These are phyloP conservation scores for Saturnispora galanensis DNA, from an alignment of 805 yeast species.

Conservation along the genomic window DNA sequence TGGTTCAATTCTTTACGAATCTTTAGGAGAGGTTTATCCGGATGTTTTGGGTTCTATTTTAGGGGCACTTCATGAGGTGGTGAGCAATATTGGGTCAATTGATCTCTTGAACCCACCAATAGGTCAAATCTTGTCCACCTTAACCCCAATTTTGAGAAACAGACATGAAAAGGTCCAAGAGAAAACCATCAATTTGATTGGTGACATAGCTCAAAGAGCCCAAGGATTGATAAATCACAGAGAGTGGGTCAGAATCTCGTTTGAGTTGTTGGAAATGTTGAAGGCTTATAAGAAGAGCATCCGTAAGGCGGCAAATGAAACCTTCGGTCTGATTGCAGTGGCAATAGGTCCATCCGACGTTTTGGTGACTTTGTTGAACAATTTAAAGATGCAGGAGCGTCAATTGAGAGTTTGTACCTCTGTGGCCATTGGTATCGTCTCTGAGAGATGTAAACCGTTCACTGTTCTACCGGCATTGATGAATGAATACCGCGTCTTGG, in stretches of 20 bases:
- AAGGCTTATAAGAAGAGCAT: slow-evolving; percentile 71
- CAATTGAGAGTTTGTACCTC: slow-evolving; percentile 96
- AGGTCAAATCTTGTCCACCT: slow-evolving; percentile 70
- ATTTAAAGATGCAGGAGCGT: slow-evolving; percentile 86
- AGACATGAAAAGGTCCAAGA: slow-evolving; percentile 88
- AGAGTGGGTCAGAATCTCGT: slow-evolving; percentile 97
- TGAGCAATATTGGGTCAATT: slow-evolving; percentile 45
- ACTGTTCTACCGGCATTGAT: slow-evolving; percentile 89
- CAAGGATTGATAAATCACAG: slow-evolving; percentile 79
- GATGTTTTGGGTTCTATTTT: slow-evolving; percentile 84
- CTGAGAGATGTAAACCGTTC: slow-evolving; percentile 86
- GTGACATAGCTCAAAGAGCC: slow-evolving; percentile 69
- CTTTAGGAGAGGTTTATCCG: slow-evolving; percentile 90
- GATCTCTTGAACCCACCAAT: slow-evolving; percentile 68
- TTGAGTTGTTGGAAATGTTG: slow-evolving; percentile 80
- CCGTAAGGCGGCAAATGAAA: slow-evolving; percentile 74
- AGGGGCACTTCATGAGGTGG: slow-evolving; percentile 56
- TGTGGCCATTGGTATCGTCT: slow-evolving; percentile 95
- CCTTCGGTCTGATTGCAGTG: slow-evolving; percentile 84
- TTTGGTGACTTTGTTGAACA: slow-evolving; percentile 69
- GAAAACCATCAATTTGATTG: slow-evolving; percentile 66
- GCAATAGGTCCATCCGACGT: slow-evolving; percentile 97
- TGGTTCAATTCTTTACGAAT: slow-evolving; percentile 73
- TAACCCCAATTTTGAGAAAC: slow-evolving; percentile 86
- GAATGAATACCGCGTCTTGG: slow-evolving; percentile 93